Evolutionary conservation across 2,329 filamentous ascomycete species (phyloP), one percentile per base, ranked within the genome.

Genomic region (Orbilia ellipsospora): DNA sequence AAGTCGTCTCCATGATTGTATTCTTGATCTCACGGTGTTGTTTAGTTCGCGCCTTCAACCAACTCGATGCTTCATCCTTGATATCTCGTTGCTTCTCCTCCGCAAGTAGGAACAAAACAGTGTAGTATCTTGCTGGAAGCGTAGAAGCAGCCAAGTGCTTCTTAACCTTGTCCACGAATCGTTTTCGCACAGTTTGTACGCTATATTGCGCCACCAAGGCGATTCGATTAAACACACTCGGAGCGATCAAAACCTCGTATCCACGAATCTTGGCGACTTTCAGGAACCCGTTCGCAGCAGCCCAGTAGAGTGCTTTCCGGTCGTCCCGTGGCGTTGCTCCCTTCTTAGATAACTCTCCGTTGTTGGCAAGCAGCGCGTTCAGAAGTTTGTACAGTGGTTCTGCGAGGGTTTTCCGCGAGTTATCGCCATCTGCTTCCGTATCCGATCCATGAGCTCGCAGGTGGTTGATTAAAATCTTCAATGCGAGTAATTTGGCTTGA

Each of bases 381-480:
- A 99, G 85, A 28, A 96, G 87, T 81, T 90, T 90, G 83, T 93
- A 93, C 0, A 96, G 88, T 5, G 90, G 88, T 70, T 86, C 86
- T 1, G 90, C 89, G 70, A 84, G 83, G 42, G 85, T 84, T 57
- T 83, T 81, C 73, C 88, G 83, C n/a, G 80, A 78, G 8, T 81
- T 80, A 4, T 81, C 79, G n/a, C 84, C 82, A 18, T 81, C 81
- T 23, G 79, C 78, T 28, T 83, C 81, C 36, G 78, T 78, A 54
- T 83, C 70, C 8, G 63, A 59, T 23, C 70, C 81, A 13, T 82
- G 80, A 20, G 87, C 90, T 45, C 94, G 89, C 16, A 97, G 86
- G 64, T 92, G 89, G 81, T 98, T 98, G 73, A 95, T 92, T 26
- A 98, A 85, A 15, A 93, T 90, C 81, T 91, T 94, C 56, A 98